Evolutionary conservation across 371 early-diverging fungal genomes (phyloP), one percentile per base, ranked within the genome.

Genomic region (Syncephalastrum sp.): DNA sequence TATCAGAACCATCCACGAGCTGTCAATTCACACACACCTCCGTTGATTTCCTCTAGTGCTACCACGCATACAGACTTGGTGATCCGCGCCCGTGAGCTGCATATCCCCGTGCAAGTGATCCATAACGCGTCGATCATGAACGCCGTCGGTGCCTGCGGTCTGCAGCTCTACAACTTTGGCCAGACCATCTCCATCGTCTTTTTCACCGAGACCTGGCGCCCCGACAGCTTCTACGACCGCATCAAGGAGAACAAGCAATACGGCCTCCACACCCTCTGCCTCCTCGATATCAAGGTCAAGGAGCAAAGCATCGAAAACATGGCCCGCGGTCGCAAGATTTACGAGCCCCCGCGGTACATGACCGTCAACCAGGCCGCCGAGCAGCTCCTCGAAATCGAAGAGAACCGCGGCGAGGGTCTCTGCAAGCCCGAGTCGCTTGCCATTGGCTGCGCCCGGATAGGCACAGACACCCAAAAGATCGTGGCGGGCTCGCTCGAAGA

Each of bases 111-210:
- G 25, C 82, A 88, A 50, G 84, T 91, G 17, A 92, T 99, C 54
- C 99, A 99, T 78, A 99, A 99, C 72, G 96, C 99, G 25, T 97
- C 98, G 23, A 98, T 99, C 69, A 93, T 98, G 92, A 99, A 97
- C 73, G 99, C 98, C 4, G 85, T 97, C 44, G 99, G 99, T 25
- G 93, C 92, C 59, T 95, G 95, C 61, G 99, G 99, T 10, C 82
- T 99, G 57, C 98, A 97, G 72, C 85, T 99, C 44, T 99, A 99
- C 81, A 92, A 91, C 75, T 99, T 97, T 84, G 99, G 99, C 23
- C 93, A 93, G 72, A 96, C 98, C 8, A 91, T 99, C 44, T 98
- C 99, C n/a, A 93, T 99, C 63, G 96, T 96, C 5, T 99, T 97
- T 75, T 99, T 98, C 74, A 91, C 91, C 5, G 97, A 97, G 4